Base-by-base conservation (phyloP, 75 land plant species). In the Picea glauca region DNA sequence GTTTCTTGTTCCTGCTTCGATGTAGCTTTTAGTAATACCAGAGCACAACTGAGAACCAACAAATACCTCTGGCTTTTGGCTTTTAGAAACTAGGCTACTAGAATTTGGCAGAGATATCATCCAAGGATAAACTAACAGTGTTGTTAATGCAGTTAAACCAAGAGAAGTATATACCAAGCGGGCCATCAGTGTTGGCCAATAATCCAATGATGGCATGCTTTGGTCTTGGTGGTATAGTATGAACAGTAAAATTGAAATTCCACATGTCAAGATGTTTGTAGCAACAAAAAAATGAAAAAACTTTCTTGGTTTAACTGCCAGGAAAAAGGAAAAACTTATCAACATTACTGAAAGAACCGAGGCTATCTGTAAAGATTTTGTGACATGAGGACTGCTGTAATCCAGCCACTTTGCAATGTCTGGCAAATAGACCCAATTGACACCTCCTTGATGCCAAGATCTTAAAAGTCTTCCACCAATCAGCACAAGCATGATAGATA, bases 361-460 rank as follows among this genome's bases (percentile, higher is more conserved):
- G 18, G 81, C 62, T 58, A 85, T 74, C 62, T 86, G 88, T 26
- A 90, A 21, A 18, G 60, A 57, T 50, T 78, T 79, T 60, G 92
- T 62, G 43, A 70, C 57, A 62, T 21, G 32, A 72, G 73, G 76
- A 30, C 91, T 87, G 75, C 78, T 46, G 35, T 81, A 56, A 62
- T 91, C 91, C 61, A 96, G 84, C 89, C 87, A 87, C 76, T 92
- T 93, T 54, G 98, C 83, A 76, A 93, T 89, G 81, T 96, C 98
- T 62, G 94, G 89, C 73, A 93, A 86, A 83, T 87, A 72, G 58
- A 88, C 72, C 98, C 98, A 96, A 58, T 96, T 96, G 13, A 96
- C 91, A 86, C 98, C 98, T 78, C 98, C 93, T 81, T 94, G 96
- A 83, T 96, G 96, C 96, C 98, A 96, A 20, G 89, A 91, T 76